phyloP scores from a whole-genome alignment of 2,329 filamentous ascomycete genomes.

The Xylariaceae sp. region DNA sequence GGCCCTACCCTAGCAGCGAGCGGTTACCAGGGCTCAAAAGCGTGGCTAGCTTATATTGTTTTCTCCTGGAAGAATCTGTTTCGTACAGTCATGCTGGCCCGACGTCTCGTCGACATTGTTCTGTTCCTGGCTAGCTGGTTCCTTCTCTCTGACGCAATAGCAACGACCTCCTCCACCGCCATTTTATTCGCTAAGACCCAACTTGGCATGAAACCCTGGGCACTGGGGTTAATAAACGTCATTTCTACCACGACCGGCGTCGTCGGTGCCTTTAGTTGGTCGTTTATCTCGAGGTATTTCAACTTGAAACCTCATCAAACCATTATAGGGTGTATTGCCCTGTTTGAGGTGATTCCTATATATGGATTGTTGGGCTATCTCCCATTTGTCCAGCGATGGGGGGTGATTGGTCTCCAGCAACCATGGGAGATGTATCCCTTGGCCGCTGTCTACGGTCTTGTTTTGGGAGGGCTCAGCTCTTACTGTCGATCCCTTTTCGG shows the following conservation, averaged over 20 bases:
- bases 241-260: conserved; percentile 87
- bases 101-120: conserved; percentile 73
- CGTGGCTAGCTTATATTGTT: conserved; percentile 74
- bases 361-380: conserved; percentile 91
- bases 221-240: conserved; percentile 90
- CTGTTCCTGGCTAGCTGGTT: conserved; percentile 92
- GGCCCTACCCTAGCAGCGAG: conserved; percentile 75
- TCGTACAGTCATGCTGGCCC: conserved; percentile 77
- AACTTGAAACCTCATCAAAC: conserved; percentile 81
- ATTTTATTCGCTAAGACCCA: conserved; percentile 96
- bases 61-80: conserved; percentile 90
- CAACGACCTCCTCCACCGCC: conserved; percentile 92
- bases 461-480: conserved; percentile 88
- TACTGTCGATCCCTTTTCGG: conserved; percentile 94
- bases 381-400: conserved; percentile 75
- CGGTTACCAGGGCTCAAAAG: conserved; percentile 47
- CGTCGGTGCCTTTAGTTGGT: conserved; percentile 88
- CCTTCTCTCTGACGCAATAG: conserved; percentile 89
- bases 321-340: conserved; percentile 85
- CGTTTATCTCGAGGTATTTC: conserved; percentile 74
- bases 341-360: conserved; percentile 91
- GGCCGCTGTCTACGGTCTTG: conserved; percentile 88
- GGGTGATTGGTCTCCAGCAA: conserved; percentile 85
- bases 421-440: conserved; percentile 97
- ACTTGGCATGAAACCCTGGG: conserved; percentile 86